Evolutionary conservation across 148 eudicot species (phyloP).

Genomic region (Amaranthus palmeri): DNA sequence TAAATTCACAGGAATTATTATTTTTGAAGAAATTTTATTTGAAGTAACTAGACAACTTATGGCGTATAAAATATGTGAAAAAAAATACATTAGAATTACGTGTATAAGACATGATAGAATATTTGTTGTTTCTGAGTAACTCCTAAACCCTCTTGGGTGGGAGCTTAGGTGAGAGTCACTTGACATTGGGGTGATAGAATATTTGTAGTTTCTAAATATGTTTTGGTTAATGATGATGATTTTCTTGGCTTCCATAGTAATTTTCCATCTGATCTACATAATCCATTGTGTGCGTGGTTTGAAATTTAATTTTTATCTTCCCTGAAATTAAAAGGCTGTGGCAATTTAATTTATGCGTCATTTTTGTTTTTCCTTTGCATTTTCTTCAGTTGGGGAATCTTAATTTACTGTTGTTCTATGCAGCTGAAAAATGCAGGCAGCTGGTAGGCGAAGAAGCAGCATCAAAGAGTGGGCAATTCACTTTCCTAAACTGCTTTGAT

Average conservation of each 20-base stretch:
- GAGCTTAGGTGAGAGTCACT: too few relatives aligned
- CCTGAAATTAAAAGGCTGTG: too few relatives aligned
- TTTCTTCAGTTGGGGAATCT: neutral
- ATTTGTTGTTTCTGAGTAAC: too few relatives aligned
- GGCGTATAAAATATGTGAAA: neutral
- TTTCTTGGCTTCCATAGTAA: neutral
- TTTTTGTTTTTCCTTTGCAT: neutral
- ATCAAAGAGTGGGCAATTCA: slow-evolving; percentile 71
- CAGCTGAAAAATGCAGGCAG: slow-evolving; percentile 87
- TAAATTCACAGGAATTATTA: neutral
- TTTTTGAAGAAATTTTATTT: neutral
- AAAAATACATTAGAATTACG: too few relatives aligned
- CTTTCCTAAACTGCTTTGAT: slow-evolving; percentile 68
- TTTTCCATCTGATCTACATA: neutral
- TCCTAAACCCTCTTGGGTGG: too few relatives aligned
- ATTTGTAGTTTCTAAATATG: too few relatives aligned
- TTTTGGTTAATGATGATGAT: too few relatives aligned
- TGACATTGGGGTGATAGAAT: too few relatives aligned
- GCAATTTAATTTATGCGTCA: neutral
- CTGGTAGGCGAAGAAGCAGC: slow-evolving; percentile 62
- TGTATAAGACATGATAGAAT: too few relatives aligned
- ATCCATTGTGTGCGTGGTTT: neutral
- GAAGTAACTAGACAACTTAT: neutral
- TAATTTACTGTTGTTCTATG: slow-evolving; percentile 4
- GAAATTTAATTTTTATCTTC: neutral